These are phyloP conservation scores for Cystobasidium slooffiae DNA, from an alignment of 1,284 basidiomycete genomes.

Conservation along the genomic window DNA sequence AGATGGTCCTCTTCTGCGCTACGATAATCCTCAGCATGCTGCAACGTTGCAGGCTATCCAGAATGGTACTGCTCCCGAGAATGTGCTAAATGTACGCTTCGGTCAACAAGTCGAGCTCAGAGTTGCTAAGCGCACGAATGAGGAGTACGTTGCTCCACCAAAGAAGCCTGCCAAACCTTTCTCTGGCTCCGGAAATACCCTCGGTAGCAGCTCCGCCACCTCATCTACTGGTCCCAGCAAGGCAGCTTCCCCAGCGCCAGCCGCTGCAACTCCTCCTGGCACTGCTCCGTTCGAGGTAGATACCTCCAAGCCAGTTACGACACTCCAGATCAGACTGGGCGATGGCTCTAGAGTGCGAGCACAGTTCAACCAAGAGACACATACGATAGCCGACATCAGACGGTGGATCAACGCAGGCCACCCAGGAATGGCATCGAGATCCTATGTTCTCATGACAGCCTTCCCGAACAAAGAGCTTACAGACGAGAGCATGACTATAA, in stretches of 20 bases:
- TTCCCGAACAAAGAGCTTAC: constrained; percentile 80
- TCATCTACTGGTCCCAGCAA: constrained; percentile 55
- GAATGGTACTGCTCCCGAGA: constrained; percentile 76
- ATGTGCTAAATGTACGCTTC: constrained; percentile 73
- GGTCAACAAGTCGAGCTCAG: constrained; percentile 86
- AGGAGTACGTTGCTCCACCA: constrained; percentile 71
- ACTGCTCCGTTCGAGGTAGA: constrained; percentile 78
- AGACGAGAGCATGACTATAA: constrained; percentile 70
- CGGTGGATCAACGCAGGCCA: constrained; percentile 86
- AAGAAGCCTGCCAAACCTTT: constrained; percentile 64
- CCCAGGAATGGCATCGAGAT: constrained; percentile 68
- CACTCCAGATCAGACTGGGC: constrained; percentile 84
- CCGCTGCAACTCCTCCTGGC: constrained; percentile 53
- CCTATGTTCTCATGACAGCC: constrained; percentile 79
- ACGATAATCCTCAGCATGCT: constrained; percentile 79
- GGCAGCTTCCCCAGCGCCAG: constrained; percentile 51
- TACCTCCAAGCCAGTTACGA: constrained; percentile 77
- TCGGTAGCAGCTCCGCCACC: constrained; percentile 62
- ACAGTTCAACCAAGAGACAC: constrained; percentile 81
- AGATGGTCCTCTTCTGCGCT: constrained; percentile 81
- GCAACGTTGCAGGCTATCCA: constrained; percentile 78
- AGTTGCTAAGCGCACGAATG: constrained; percentile 73
- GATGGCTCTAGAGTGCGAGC: constrained; percentile 86
- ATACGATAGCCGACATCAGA: constrained; percentile 85
- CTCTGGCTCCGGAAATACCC: constrained; percentile 76